Evolutionary conservation across 352 stramenopile species (phyloP), one percentile per base, ranked within the genome.

Genomic region (Albugo laibachii): DNA sequence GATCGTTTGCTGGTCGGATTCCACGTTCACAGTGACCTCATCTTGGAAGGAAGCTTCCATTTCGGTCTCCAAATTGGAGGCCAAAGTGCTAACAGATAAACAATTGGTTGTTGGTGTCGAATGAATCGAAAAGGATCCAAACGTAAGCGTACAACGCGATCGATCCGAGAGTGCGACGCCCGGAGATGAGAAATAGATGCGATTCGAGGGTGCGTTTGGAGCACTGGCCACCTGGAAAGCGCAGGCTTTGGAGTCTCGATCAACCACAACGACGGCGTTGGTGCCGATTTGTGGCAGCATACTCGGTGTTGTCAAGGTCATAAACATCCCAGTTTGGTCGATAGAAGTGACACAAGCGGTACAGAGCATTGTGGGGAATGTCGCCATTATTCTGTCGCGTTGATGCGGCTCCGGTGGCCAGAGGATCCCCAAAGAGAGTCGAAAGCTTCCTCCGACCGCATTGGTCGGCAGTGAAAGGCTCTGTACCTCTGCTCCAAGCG

Each of bases 401-500:
- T 31, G 24, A 31, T 10, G 24, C 24, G 24, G 24, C 8, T 31
- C 24, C 3, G 20, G 46, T 34, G 40, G 27, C 20, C 18, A 41
- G 40, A 42, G 19, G 0, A 48, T 77, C 41, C 52, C 73, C 2
- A 78, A 74, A 44, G 54, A 79, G 19, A 67, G 68, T 31, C 63
- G 71, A 55, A 95, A 94, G 1, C 63, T 76, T 13, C 88, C 88
- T 1, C 44, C 48, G 36, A 61, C 69, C 4, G 56, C 67, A 16
- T 56, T 52, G 11, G 71, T 49, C 38, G 71, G 89, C 5, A 96
- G 52, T 4, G 75, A 78, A 40, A 97, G 53, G 5, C 66, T 85
- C 59, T 97, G 88, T 11, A 97, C 77, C 53, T 95, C 77, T 5
- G 80, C 68, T n/a, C 92, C 92, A 15, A 97, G 54, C 14, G 87